These are phyloP conservation scores for Trichoderma cornu-damae DNA, from an alignment of 2,329 filamentous ascomycete genomes.

Conservation along the genomic window DNA sequence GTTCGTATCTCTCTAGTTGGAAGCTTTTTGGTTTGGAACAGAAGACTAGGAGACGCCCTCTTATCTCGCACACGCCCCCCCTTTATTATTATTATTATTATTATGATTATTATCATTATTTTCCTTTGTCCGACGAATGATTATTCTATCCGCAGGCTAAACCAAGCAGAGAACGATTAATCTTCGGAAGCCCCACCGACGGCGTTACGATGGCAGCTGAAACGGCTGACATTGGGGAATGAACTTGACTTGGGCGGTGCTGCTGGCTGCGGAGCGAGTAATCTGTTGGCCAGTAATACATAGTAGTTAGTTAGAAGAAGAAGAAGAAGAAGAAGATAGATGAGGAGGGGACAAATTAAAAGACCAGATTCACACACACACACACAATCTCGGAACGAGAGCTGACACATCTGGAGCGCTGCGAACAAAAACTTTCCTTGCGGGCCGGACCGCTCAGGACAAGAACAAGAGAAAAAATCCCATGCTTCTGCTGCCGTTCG, in stretches of 20 bases:
- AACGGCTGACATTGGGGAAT: not conserved
- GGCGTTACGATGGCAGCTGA: conserved; percentile 4
- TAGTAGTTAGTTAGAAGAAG: no score
- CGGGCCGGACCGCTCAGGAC: no score
- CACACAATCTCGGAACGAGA: no score
- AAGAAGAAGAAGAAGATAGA: no score
- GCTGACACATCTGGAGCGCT: no score
- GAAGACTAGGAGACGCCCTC: not conserved
- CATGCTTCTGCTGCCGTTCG: no score
- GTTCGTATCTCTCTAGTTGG: conserved; percentile 3
- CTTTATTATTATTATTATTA: no score
- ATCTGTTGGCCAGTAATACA: not conserved
- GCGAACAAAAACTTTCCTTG: no score
- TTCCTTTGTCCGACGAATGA: conserved; percentile 1
- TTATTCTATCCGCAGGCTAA: conserved; percentile 5
- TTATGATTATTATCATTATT: no score
- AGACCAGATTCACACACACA: no score
- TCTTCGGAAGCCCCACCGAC: not conserved
- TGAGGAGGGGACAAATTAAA: not conserved
- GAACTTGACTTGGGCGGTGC: not conserved
- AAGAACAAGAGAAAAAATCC: no score
- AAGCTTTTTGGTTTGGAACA: not conserved
- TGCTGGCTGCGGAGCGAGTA: not conserved
- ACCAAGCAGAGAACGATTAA: conserved; percentile 1
- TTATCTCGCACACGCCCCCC: not conserved